Conservation (phyloP, 257 asterid genomes). For the Solanum medicagineum region DNA sequence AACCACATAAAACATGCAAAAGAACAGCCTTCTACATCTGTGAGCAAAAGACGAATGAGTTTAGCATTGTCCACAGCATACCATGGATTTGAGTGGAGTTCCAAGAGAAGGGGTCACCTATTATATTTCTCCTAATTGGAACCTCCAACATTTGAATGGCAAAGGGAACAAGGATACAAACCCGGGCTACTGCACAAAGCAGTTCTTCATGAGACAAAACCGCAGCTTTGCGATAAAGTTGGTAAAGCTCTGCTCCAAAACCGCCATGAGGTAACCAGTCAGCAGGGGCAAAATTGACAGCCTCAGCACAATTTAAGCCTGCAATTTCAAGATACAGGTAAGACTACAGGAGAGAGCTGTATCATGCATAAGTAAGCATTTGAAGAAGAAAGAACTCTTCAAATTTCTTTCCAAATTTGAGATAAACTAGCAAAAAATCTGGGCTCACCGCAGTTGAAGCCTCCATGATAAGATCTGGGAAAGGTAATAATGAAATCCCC, state of each 20-base stretch:
- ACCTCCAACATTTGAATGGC: background rate
- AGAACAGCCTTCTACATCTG: background rate
- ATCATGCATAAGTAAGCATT: background rate
- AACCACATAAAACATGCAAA: background rate
- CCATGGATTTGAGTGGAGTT: background rate
- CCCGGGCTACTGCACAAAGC: conserved; percentile 80
- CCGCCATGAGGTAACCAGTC: conserved; percentile 99
- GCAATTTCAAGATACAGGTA: conserved; percentile 16
- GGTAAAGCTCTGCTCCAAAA: conserved; percentile 88
- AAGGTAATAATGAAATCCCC: conserved; percentile 93
- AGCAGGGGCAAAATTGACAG: conserved; percentile 98
- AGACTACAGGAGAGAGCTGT: background rate
- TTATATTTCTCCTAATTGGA: background rate
- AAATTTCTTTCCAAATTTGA: background rate
- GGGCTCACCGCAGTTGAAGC: conserved; percentile 87
- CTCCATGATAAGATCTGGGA: conserved; percentile 96
- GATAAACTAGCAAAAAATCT: conserved; percentile 1
- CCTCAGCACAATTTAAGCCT: conserved; percentile 99
- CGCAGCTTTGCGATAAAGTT: conserved; percentile 73
- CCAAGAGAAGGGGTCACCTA: background rate
- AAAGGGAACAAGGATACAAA: conserved; percentile 9
- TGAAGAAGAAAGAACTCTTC: background rate
- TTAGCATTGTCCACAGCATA: background rate
- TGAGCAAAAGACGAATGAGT: background rate
- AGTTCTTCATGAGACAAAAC: conserved; percentile 96